Evolutionary conservation across 164 flowering plant species (phyloP).

Genomic region (Hamamelis virginiana): DNA sequence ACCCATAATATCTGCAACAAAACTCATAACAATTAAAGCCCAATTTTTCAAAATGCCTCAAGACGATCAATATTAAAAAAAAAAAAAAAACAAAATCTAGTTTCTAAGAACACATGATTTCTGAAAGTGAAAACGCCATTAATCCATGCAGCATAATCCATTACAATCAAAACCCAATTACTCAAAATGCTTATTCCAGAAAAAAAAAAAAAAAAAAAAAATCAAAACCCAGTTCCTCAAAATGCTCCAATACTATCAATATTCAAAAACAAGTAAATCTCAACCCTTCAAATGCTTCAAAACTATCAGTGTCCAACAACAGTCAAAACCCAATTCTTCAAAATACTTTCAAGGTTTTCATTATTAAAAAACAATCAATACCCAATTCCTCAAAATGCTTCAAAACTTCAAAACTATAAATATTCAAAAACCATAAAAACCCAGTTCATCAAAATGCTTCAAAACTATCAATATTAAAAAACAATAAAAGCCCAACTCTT

Average conservation of each 20-base stretch:
- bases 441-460: neutral
- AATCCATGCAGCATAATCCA: neutral
- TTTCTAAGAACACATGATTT: no score
- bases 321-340: neutral
- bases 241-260: neutral
- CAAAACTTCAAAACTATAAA: neutral
- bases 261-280: neutral
- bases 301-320: no score
- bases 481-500: neutral
- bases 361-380: neutral
- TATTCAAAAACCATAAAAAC: neutral
- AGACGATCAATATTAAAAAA: neutral
- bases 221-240: neutral
- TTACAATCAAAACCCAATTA: neutral
- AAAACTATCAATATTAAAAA: neutral
- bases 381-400: neutral
- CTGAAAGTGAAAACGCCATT: neutral
- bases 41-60: neutral
- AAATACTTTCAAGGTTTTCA: neutral
- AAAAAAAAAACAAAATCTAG: neutral
- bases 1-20: neutral
- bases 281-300: neutral
- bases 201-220: no score
- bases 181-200: neutral
- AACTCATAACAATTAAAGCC: neutral